Conservation (phyloP, 495 filamentous ascomycete species). For the Cladorrhinum samala region DNA sequence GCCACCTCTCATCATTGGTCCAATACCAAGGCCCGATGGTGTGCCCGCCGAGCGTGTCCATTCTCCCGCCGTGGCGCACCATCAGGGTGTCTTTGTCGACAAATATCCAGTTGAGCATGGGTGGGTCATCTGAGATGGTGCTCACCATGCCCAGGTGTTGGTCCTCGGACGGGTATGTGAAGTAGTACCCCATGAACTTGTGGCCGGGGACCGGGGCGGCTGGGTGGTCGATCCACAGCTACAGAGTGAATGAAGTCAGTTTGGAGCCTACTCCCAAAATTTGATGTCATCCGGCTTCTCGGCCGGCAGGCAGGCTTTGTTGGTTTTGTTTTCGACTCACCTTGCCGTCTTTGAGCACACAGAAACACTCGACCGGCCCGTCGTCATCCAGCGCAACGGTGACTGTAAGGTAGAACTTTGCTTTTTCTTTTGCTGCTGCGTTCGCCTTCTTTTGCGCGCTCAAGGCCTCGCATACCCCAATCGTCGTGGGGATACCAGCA, state of each 20-base stretch:
- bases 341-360: constrained; percentile 40
- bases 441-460: constrained; percentile 47
- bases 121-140: constrained; percentile 52
- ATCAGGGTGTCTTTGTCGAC: constrained; percentile 51
- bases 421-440: constrained; percentile 44
- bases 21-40: constrained; percentile 53
- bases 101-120: constrained; percentile 61
- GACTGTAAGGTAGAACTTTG: constrained; percentile 44
- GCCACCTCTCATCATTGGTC: constrained; percentile 47
- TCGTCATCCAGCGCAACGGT: constrained; percentile 37
- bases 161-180: constrained; percentile 51
- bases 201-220: constrained; percentile 39
- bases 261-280: not conserved
- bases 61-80: constrained; percentile 48
- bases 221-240: constrained; percentile 45
- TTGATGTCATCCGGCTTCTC: constrained; percentile 7
- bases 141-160: constrained; percentile 53
- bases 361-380: constrained; percentile 30
- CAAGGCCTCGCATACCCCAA: constrained; percentile 44
- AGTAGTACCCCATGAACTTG: constrained; percentile 56
- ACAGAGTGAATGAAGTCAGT: constrained; percentile 1
- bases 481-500: constrained; percentile 43
- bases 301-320: not conserved
- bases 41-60: constrained; percentile 41
- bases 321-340: constrained; percentile 24